Conservation (phyloP, 75 land plant genomes). For the Pseudotsuga menziesii region DNA sequence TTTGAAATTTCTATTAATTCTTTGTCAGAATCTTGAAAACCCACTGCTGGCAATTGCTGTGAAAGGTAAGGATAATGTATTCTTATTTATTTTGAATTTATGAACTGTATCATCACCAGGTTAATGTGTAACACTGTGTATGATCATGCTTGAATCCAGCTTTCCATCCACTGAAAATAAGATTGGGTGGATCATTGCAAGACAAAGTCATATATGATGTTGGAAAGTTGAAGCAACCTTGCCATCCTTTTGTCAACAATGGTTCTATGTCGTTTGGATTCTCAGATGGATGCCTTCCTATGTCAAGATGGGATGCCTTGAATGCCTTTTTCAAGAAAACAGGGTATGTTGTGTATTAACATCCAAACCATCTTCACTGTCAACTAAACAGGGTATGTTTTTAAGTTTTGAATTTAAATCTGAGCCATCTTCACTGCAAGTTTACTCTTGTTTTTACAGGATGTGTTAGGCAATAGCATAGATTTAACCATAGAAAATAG, state of each 20-base stretch:
- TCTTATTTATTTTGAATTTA: not conserved
- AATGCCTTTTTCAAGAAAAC: constrained; percentile 60
- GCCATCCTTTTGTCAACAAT: constrained; percentile 54
- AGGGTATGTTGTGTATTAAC: constrained; percentile 40
- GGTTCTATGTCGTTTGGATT: constrained; percentile 70
- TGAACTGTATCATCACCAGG: not conserved
- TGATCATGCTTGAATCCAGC: constrained; percentile 22
- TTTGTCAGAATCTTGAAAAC: constrained; percentile 51
- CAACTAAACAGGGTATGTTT: no score
- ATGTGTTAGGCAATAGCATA: not conserved
- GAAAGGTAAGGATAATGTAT: constrained; percentile 29
- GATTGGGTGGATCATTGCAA: constrained; percentile 92
- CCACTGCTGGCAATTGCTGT: constrained; percentile 50
- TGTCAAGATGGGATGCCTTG: constrained; percentile 79
- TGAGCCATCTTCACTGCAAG: no score
- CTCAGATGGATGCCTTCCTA: constrained; percentile 71
- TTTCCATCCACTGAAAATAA: constrained; percentile 54
- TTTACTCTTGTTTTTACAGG: not conserved
- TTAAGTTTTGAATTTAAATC: no score
- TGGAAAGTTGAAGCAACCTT: constrained; percentile 32
- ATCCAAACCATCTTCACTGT: not conserved
- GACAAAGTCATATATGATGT: constrained; percentile 78
- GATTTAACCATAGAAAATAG: no score
- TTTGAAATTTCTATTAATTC: not conserved
- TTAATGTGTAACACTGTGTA: not conserved